Evolutionary conservation across 805 yeast genomes (phyloP).

Genomic region (Candida tammaniensis): DNA sequence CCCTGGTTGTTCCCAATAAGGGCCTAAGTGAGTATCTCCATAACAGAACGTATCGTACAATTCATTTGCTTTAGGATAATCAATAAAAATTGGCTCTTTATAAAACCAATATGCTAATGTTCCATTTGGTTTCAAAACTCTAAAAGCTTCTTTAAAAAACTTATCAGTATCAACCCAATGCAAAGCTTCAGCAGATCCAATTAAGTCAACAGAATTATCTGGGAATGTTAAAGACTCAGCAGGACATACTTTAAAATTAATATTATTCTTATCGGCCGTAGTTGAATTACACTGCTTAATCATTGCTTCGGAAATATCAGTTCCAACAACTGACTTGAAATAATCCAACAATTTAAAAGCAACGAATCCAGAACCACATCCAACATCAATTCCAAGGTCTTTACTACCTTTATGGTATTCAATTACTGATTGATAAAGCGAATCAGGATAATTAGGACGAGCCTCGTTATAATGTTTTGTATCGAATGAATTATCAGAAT

Average conservation of each 20-base stretch:
- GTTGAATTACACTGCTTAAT: slow-evolving; percentile 24
- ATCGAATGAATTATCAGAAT: slow-evolving; percentile 29
- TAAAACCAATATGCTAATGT: slow-evolving; percentile 80
- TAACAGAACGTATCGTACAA: slow-evolving; percentile 34
- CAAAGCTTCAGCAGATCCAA: slow-evolving; percentile 81
- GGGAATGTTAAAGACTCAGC: slow-evolving; percentile 25
- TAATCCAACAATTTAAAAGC: slow-evolving; percentile 32
- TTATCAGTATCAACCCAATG: slow-evolving; percentile 73
- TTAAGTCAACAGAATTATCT: slow-evolving; percentile 46
- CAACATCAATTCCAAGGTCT: slow-evolving; percentile 35
- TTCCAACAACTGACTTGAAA: slow-evolving; percentile 36
- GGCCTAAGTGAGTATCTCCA: slow-evolving; percentile 43
- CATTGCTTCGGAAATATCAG: slow-evolving; percentile 50
- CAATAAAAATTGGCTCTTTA: slow-evolving; percentile 61
- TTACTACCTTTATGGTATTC: slow-evolving; percentile 11
- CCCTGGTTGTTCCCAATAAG: slow-evolving; percentile 48
- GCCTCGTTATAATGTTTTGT: slow-evolving; percentile 32
- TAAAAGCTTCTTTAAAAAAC: slow-evolving; percentile 49
- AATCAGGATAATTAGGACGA: slow-evolving; percentile 40
- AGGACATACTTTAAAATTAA: slow-evolving; percentile 28
- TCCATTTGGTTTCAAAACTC: slow-evolving; percentile 57
- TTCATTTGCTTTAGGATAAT: slow-evolving; percentile 47
- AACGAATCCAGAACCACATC: slow-evolving; percentile 55
- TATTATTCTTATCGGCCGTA: slow-evolving; percentile 15
- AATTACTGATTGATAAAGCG: slow-evolving; percentile 29